Evolutionary conservation across 2,329 filamentous ascomycete genomes (phyloP).

Genomic region (Pestalotiopsis sp.): DNA sequence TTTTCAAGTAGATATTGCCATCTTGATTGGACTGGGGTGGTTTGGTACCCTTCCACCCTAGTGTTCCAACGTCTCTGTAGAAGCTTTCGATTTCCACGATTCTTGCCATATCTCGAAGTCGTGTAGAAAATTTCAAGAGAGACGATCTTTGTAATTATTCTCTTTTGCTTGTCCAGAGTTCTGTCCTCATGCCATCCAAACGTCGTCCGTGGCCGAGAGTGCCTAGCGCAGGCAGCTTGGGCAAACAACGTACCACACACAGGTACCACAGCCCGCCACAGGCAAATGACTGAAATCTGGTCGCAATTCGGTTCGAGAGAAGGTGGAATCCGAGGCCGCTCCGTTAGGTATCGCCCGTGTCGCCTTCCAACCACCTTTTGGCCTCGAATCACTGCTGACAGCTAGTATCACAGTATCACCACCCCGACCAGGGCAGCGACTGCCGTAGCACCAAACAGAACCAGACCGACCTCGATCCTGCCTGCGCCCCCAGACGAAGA

Average conservation of each 20-base stretch:
- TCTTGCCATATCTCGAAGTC: background rate
- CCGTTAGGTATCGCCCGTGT: background rate
- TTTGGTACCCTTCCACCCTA: background rate
- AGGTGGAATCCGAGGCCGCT: background rate
- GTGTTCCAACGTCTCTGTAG: background rate
- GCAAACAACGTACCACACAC: background rate
- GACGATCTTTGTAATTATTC: background rate
- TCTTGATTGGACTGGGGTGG: background rate
- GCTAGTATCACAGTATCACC: slow-evolving; percentile 1
- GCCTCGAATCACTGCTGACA: background rate
- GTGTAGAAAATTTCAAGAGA: background rate
- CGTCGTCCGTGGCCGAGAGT: background rate
- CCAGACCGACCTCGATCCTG: background rate
- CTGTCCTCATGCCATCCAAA: background rate
- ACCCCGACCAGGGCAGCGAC: background rate
- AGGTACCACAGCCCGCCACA: background rate
- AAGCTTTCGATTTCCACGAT: background rate
- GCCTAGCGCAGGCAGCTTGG: background rate
- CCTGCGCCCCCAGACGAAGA: background rate
- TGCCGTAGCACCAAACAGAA: background rate
- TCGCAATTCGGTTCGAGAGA: background rate
- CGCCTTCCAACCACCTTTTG: background rate
- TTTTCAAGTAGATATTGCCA: background rate
- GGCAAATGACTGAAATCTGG: background rate
- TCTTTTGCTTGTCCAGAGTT: background rate